Conservation (phyloP, 179 eudicot species). For the Silene vulgaris region DNA sequence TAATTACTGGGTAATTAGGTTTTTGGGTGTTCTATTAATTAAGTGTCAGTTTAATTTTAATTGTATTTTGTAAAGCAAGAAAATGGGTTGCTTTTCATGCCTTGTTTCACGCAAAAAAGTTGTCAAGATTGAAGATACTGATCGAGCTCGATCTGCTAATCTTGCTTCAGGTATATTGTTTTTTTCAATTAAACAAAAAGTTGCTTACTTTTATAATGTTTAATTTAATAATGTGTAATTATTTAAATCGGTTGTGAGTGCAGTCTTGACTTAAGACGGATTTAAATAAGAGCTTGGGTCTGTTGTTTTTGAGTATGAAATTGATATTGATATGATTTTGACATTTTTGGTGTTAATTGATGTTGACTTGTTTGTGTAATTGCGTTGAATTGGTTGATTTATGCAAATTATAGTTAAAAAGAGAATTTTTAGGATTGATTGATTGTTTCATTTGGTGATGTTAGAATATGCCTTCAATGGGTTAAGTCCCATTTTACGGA, state of each 20-base stretch:
- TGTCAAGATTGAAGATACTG: conserved; percentile 42
- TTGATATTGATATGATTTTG: conserved; percentile 14
- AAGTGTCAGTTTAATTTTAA: neutral
- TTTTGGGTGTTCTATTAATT: neutral
- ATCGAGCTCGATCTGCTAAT: conserved; percentile 49
- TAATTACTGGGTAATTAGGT: too few species aligned
- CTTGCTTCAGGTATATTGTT: conserved; percentile 33
- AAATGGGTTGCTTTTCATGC: conserved; percentile 46
- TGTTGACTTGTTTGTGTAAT: neutral
- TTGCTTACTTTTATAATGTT: conserved; percentile 3
- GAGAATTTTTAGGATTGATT: conserved; percentile 19
- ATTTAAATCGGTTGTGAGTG: too few species aligned
- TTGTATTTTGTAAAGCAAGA: neutral
- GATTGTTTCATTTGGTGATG: neutral
- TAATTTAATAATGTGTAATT: too few species aligned
- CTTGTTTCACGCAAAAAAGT: conserved; percentile 30
- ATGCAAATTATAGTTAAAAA: conserved; percentile 24
- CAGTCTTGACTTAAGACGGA: too few species aligned
- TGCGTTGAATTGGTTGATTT: conserved; percentile 23
- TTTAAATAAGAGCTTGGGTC: too few species aligned
- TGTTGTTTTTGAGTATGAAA: neutral
- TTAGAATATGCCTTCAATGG: too few species aligned
- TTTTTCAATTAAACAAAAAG: neutral
- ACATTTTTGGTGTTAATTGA: neutral
- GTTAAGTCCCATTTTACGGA: too few species aligned